A percentile compares a stretch with the other conserved stretches of the same genome.
Conservation (phyloP, 371 early-diverging fungal genomes). For the Dinochytrium kinnereticum region DNA sequence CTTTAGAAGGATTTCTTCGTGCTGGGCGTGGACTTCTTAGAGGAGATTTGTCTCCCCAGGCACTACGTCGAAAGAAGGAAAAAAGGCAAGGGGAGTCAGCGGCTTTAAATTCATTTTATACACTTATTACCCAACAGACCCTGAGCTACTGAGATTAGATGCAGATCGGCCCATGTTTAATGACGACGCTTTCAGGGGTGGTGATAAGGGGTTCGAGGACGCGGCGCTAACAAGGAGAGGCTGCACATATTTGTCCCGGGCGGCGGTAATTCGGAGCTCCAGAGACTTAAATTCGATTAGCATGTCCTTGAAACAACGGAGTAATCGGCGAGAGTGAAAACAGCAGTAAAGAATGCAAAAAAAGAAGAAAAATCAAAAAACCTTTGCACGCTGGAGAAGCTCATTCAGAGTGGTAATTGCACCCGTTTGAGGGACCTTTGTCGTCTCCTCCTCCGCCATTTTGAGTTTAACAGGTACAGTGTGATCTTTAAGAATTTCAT, state of each 20-base stretch:
- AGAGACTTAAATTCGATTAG: background rate
- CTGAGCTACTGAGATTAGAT: no score
- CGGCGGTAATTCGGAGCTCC: constrained; percentile 9
- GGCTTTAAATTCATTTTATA: no score
- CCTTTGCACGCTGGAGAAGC: constrained; percentile 10
- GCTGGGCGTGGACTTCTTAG: no score
- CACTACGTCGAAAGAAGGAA: no score
- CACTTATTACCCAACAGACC: no score
- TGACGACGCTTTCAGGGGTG: background rate
- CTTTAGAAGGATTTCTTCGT: no score
- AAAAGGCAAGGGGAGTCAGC: no score
- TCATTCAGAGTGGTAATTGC: constrained; percentile 1
- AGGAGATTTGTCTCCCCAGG: no score
- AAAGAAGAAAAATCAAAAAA: background rate
- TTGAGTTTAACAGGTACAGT: background rate
- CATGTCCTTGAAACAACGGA: background rate
- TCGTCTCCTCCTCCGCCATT: background rate
- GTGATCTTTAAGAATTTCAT: background rate
- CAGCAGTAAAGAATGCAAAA: background rate
- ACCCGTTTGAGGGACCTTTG: background rate
- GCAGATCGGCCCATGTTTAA: no score
- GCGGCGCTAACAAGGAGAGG: constrained; percentile 3
- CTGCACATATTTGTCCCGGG: constrained; percentile 11
- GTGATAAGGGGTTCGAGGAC: background rate
- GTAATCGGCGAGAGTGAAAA: background rate